A percentile compares a stretch with the other conserved stretches of the same genome.
Conservation (phyloP, 225 moss, liverwort and hornwort genomes). For the Sphagnum contortum region DNA sequence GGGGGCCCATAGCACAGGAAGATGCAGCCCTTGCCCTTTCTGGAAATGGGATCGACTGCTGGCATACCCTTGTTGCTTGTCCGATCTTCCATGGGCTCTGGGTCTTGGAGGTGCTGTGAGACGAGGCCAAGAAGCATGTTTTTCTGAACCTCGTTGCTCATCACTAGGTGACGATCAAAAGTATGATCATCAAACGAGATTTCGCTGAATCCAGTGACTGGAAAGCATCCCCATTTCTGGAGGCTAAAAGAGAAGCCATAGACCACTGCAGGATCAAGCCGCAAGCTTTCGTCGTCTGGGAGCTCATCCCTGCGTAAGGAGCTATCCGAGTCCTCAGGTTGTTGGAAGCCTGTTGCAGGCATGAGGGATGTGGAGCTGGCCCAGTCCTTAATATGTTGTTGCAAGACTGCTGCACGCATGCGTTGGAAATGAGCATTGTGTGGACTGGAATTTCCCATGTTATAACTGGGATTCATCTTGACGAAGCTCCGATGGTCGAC, state of each 20-base stretch:
- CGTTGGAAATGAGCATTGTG: no score
- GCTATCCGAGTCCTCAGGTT: background rate
- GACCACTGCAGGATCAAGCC: constrained; percentile 19
- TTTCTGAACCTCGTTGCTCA: constrained; percentile 13
- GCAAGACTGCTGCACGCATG: no score
- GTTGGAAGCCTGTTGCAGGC: background rate
- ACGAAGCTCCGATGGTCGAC: constrained; percentile 2
- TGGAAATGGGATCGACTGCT: constrained; percentile 13
- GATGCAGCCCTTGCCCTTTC: constrained; percentile 28
- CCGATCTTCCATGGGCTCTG: background rate
- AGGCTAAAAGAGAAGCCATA: constrained; percentile 21
- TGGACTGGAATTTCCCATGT: background rate
- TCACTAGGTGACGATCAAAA: constrained; percentile 9
- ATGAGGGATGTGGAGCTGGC: no score
- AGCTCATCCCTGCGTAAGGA: no score
- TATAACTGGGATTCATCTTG: background rate
- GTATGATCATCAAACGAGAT: constrained; percentile 13
- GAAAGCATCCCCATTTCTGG: constrained; percentile 23
- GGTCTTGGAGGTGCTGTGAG: constrained; percentile 8
- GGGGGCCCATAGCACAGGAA: constrained; percentile 33
- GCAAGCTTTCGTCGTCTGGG: background rate
- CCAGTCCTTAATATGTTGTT: no score
- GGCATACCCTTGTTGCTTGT: background rate
- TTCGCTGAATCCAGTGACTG: constrained; percentile 13
- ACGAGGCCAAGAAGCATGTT: constrained; percentile 10